These are phyloP conservation scores for Biscutella laevigata DNA, from an alignment of 441 rosid genomes.

Conservation along the genomic window DNA sequence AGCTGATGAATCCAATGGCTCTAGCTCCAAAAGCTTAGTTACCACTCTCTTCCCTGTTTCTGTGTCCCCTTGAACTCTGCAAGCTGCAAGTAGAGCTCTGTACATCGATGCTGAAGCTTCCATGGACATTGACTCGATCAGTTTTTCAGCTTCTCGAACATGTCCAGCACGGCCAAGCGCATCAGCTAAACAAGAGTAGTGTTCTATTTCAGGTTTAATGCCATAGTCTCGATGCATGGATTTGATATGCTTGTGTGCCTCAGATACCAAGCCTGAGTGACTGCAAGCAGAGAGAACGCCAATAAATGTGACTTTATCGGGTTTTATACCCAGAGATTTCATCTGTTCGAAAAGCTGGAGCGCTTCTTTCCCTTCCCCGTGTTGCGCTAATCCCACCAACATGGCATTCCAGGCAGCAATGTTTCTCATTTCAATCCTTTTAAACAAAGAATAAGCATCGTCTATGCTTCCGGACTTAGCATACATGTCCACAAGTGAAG, in stretches of 20 bases:
- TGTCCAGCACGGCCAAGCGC: conserved; percentile 40
- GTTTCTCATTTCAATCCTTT: conserved; percentile 19
- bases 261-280: conserved; percentile 37
- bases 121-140: conserved; percentile 30
- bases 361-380: conserved; percentile 39
- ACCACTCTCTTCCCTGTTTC: conserved; percentile 36
- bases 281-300: conserved; percentile 38
- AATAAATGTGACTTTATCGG: conserved; percentile 33
- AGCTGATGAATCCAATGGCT: conserved; percentile 35
- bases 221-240: conserved; percentile 29
- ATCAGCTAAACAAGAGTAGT: conserved; percentile 39
- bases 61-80: conserved; percentile 32
- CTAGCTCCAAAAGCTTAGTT: conserved; percentile 28
- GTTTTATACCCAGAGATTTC: conserved; percentile 27
- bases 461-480: conserved; percentile 39
- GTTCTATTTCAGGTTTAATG: conserved; percentile 36
- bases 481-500: conserved; percentile 44
- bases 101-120: conserved; percentile 40
- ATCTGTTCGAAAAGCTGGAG: conserved; percentile 27
- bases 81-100: conserved; percentile 36
- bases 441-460: conserved; percentile 30
- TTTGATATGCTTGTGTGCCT: conserved; percentile 25
- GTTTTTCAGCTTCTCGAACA: conserved; percentile 30
- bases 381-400: conserved; percentile 40
- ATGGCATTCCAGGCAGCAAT: conserved; percentile 35